phyloP scores from a whole-genome alignment of 768 basidiomycete genomes.

The Mrakia gelida region DNA sequence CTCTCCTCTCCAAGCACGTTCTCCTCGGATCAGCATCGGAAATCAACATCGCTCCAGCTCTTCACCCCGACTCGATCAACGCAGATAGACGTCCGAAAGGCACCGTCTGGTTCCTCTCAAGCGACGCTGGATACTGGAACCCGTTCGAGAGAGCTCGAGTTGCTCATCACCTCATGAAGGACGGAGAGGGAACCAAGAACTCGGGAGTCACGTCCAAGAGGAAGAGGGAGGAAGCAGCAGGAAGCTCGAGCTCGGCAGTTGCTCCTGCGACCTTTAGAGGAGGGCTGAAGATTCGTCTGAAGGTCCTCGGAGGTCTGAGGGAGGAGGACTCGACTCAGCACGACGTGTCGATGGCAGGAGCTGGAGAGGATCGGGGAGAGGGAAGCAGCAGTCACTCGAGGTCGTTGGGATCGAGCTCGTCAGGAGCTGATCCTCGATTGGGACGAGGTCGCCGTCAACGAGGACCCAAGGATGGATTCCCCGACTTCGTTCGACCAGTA shows the following conservation, averaged over 20 bases:
- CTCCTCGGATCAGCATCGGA: slow-evolving; percentile 25
- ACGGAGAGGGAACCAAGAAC: background rate
- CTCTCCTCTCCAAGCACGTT: slow-evolving; percentile 27
- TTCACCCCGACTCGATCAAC: slow-evolving; percentile 8
- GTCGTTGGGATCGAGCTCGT: slow-evolving; percentile 4
- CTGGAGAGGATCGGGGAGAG: background rate
- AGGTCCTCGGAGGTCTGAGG: background rate
- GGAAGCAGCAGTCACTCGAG: slow-evolving; percentile 2
- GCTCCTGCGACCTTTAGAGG: background rate
- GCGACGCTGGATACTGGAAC: slow-evolving; percentile 13
- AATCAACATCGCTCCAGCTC: slow-evolving; percentile 22
- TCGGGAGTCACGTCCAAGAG: slow-evolving; percentile 1
- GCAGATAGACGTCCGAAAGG: slow-evolving; percentile 19
- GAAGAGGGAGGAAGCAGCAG: slow-evolving; percentile 20
- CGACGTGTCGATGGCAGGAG: background rate
- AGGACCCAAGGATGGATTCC: slow-evolving; percentile 15
- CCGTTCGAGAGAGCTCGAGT: slow-evolving; percentile 23
- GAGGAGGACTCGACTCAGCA: slow-evolving; percentile 2
- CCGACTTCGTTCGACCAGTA: background rate
- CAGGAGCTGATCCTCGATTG: slow-evolving; percentile 5
- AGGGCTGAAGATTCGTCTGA: slow-evolving; percentile 30
- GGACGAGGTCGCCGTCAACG: slow-evolving; percentile 12
- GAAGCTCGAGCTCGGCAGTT: background rate
- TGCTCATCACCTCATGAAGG: background rate
- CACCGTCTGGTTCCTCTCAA: slow-evolving; percentile 24